Evolutionary conservation across 2,329 filamentous ascomycete genomes (phyloP), one percentile per base, ranked within the genome.

Genomic region (Akanthomyces lecanii): DNA sequence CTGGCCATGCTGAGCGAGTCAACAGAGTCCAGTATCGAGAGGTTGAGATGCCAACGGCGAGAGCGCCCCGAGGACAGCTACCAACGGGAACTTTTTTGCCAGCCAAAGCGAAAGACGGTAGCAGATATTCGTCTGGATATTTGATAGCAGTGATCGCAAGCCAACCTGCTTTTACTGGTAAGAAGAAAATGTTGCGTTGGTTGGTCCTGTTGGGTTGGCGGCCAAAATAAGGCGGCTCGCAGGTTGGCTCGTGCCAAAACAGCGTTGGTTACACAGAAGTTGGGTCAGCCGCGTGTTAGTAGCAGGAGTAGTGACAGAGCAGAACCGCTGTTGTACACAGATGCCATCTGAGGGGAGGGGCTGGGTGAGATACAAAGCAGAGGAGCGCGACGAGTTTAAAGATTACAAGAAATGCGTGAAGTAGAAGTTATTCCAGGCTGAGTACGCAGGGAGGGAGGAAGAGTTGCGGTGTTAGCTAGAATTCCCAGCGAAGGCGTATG

Each of bases 1-100:
- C 80, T 82, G 67, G 81, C 77, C 82, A 85, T 84, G 75, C 73
- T 73, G 72, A 73, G 70, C 73, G 72, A 77, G 74, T 70, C 74
- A 75, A 76, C 33, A 70, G 65, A 64, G 70, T 68, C 66, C 69
- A 65, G 71, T 70, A 70, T 69, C 69, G 69, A 52, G 25, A n/a
- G 28, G 28, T 28, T 25, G 36, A 6, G 72, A 70, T 70, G 73
- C 72, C 70, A 60, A 65, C 63, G 28, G 53, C 28, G 28, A 56
- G 68, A 54, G 42, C 21, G 36, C 48, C 18, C 40, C 58, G 40
- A 54, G 16, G n/a, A 12, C 59, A 45, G 51, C 50, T 61, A 33
- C 58, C 51, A 61, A 55, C 38, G 12, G 12, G 42, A 30, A 38
- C 30, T 40, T 42, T 23, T 47, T 47, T 42, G 54, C 18, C 23